Evolutionary conservation across 83 land plant species (phyloP).

Genomic region (Isoetes engelmannii): DNA sequence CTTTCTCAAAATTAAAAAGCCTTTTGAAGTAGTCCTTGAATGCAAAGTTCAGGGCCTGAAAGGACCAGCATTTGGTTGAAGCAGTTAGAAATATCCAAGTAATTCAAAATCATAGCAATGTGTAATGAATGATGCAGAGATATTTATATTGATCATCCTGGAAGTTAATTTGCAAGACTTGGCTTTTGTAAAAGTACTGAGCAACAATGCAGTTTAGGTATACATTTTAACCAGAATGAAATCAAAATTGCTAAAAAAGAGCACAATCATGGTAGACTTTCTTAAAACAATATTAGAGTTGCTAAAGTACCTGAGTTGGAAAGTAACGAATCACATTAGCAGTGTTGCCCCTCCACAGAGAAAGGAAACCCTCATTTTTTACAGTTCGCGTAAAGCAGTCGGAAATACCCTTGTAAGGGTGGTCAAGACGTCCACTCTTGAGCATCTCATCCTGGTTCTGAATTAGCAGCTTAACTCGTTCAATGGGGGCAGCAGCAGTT

Average conservation of each 20-base stretch:
- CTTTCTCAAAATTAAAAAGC: constrained; percentile 12
- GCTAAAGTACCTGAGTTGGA: constrained; percentile 6
- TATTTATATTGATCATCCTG: neutral
- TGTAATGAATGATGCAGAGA: neutral
- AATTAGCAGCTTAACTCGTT: constrained; percentile 25
- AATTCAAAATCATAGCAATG: neutral
- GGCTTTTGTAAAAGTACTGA: neutral
- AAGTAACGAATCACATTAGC: constrained; percentile 14
- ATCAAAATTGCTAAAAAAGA: neutral
- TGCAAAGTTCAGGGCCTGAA: constrained; percentile 14
- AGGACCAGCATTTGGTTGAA: neutral
- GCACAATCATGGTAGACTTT: neutral
- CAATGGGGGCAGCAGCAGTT: constrained; percentile 26
- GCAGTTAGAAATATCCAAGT: neutral
- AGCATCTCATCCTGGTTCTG: constrained; percentile 33
- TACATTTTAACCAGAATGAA: neutral
- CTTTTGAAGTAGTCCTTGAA: constrained; percentile 19
- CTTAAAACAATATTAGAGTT: neutral
- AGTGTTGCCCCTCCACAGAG: constrained; percentile 4
- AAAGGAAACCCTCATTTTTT: constrained; percentile 3
- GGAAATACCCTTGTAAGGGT: constrained; percentile 15
- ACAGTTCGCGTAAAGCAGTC: constrained; percentile 8
- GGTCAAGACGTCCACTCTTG: constrained; percentile 9
- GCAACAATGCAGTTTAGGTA: neutral
- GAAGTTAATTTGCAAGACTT: neutral